Conservation (phyloP, 257 asterid species). For the Fraxinus americana region DNA sequence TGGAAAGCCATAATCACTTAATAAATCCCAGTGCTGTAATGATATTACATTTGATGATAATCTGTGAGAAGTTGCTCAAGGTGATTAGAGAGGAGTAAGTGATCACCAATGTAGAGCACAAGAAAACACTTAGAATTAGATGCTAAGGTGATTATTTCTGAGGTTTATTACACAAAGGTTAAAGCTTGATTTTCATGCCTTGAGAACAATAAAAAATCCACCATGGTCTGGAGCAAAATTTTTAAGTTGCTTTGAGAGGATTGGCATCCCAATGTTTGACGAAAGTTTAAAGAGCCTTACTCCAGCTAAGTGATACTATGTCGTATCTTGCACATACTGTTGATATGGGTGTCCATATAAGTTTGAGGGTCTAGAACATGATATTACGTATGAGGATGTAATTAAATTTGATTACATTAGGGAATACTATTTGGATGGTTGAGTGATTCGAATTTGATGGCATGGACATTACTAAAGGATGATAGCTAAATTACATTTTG, state of each 20-base stretch:
- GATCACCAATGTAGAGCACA: background rate
- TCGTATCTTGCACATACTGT: background rate
- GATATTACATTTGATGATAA: background rate
- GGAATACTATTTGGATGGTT: too few relatives aligned
- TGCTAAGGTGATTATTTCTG: background rate
- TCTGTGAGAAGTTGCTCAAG: background rate
- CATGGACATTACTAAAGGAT: background rate
- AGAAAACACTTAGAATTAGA: background rate
- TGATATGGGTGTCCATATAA: background rate
- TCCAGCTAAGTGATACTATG: background rate
- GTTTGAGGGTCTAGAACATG: background rate
- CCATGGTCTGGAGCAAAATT: background rate
- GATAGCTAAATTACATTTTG: background rate
- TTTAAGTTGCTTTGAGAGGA: background rate
- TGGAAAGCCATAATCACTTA: background rate
- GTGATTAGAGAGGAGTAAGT: background rate
- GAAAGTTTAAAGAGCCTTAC: background rate
- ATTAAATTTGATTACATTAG: background rate
- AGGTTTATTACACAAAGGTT: background rate
- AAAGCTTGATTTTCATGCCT: background rate
- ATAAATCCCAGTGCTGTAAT: background rate
- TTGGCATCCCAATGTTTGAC: background rate
- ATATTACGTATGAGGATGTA: background rate
- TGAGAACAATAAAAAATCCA: background rate
- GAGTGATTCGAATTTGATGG: too few relatives aligned